These are phyloP conservation scores for Geotrichum aggregatum DNA, from an alignment of 1,139 yeast genomes.

Conservation along the genomic window DNA sequence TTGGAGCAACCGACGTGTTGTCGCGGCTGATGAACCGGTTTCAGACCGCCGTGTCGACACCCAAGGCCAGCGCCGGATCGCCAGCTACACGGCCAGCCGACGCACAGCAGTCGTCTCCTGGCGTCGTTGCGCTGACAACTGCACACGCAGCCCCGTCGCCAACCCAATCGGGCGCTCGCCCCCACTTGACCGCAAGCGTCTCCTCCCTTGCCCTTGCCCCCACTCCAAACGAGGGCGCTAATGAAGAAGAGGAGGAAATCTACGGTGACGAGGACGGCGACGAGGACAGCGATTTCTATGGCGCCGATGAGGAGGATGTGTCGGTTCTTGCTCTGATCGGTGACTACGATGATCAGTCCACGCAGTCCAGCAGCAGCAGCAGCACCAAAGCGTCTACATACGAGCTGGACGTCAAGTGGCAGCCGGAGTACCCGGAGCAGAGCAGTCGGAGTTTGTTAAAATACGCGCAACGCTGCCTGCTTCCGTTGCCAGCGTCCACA, in stretches of 20 bases:
- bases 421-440: constrained; percentile 29
- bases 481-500: constrained; percentile 33
- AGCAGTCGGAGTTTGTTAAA: constrained; percentile 24
- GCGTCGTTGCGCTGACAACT: not conserved
- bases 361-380: constrained; percentile 1
- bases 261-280: constrained; percentile 8
- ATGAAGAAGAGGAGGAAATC: not conserved
- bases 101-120: not conserved
- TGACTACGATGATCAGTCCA: not conserved
- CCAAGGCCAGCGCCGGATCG: not conserved
- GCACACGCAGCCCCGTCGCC: not conserved
- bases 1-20: too few species aligned
- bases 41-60: not conserved
- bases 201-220: not conserved
- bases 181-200: not conserved
- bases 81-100: not conserved
- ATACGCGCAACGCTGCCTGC: constrained; percentile 36
- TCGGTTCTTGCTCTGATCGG: not conserved
- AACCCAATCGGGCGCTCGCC: not conserved
- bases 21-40: too few species aligned
- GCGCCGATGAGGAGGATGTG: not conserved
- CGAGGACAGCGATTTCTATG: constrained; percentile 3
- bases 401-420: constrained; percentile 28
- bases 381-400: not conserved
- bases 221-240: not conserved